Evolutionary conservation across 2,329 filamentous ascomycete species (phyloP), one percentile per base, ranked within the genome.

Genomic region (Corinectria fuckeliana): DNA sequence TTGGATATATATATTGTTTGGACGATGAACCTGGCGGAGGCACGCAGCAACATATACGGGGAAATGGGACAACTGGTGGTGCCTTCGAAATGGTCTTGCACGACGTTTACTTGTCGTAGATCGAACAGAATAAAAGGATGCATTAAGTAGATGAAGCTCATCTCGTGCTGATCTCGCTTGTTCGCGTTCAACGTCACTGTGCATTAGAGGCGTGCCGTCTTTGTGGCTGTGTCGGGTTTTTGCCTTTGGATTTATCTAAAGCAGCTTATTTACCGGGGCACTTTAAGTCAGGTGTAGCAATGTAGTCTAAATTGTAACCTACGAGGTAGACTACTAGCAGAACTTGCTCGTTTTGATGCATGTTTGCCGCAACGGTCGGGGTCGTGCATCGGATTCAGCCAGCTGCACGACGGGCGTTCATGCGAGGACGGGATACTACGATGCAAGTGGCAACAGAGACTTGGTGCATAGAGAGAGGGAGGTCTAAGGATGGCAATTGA

Each of bases 1-100:
- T 62, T 42, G 23, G 54, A 64, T 59, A 48, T 30, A 48, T 30
- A 55, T 63, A 26, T 61, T 38, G 53, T 59, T 64, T 49, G 58
- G 54, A 51, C 49, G 32, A 51, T 63, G 50, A 34, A 44, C 41
- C 49, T 26, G 32, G n/a, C 25, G 20, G 44, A 23, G 18, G 21
- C 50, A 28, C 51, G 48, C 34, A 51, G 7, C 32, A 36, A 36
- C n/a, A 36, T 4, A 36, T 4, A 45, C 47, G 21, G 20, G 28
- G 39, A 38, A 48, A 26, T 26, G 44, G 50, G 39, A 23, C 49
- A 57, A 32, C 25, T 38, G 47, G 25, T 9, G 39, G 53, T 48
- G 42, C 59, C 51, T 36, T 16, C n/a, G 48, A 47, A 39, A 61
- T 26, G 56, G 54, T 60, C 42, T 38, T 21, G 47, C 23, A 51